Conservation (phyloP, 2,329 filamentous ascomycete genomes). For the Fusarium graminum region DNA sequence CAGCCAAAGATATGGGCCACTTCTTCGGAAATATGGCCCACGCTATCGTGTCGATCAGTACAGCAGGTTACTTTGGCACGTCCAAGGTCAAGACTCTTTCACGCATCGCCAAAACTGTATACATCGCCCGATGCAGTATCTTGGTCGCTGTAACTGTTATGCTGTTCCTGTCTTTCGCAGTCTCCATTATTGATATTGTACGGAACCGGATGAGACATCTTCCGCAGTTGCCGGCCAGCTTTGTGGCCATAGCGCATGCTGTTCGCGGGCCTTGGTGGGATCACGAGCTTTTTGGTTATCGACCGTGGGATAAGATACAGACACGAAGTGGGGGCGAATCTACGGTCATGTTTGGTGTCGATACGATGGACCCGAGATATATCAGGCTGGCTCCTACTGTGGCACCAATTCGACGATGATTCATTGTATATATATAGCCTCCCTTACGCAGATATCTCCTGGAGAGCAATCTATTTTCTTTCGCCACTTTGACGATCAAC, state of each 20-base stretch:
- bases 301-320: conserved; percentile 20
- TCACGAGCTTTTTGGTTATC: conserved; percentile 25
- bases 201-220: conserved; percentile 31
- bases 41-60: conserved; percentile 39
- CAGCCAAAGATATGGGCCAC: conserved; percentile 33
- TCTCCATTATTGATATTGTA: conserved; percentile 38
- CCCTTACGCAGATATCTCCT: background rate
- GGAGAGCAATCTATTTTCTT: background rate
- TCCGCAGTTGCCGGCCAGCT: conserved; percentile 38
- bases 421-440: background rate
- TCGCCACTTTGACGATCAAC: background rate
- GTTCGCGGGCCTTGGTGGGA: conserved; percentile 42
- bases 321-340: conserved; percentile 11
- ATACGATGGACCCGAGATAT: conserved; percentile 29
- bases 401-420: conserved; percentile 28
- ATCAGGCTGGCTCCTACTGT: conserved; percentile 41
- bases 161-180: conserved; percentile 21
- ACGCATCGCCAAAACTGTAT: conserved; percentile 31
- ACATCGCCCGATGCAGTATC: conserved; percentile 39
- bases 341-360: conserved; percentile 43
- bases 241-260: conserved; percentile 38
- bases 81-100: conserved; percentile 22
- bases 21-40: conserved; percentile 45
- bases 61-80: conserved; percentile 41
- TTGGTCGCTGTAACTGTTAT: conserved; percentile 32